Base-by-base conservation (phyloP, 108 stramenopile species). In the Seminavis robusta region DNA sequence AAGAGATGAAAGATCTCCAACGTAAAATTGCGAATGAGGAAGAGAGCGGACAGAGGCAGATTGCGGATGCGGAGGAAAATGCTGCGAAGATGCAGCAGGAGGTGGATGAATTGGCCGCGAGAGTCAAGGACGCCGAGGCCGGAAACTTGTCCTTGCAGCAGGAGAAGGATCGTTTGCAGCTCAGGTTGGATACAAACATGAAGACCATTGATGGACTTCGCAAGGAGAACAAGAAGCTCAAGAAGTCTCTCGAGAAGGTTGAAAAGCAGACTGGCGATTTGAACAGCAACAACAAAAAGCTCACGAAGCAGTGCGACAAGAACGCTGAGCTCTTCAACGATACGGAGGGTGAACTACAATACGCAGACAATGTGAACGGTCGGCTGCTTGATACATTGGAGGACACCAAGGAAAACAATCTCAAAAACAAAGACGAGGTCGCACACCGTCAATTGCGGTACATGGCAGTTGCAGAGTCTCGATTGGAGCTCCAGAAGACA, bases 121-220 rank as follows among this genome's bases (percentile, higher is more conserved):
- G 46, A 24, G 33, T 59, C 2, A 65, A 77, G 42, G 42, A 61
- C 40, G 72, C 69, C 23, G 10, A 39, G 15, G 67, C 67, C 6
- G 32, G 28, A 11, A 24, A 33, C 19, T 20, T 28, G 43, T 47
- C 24, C 17, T 62, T 59, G 37, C 54, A 40, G 38, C 58, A 52
- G 57, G 68, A 59, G 47, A 27, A 36, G 39, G 73, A 46, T 29
- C 78, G 76, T 39, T 80, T 81, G 52, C 75, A 80, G 30, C 56
- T 56, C 0, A 66, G 82, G 1, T 83, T 83, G 76, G 81, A 83
- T 34, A 81, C 83, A 52, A 83, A 80, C 64, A 80, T 74, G 2
- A 77, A 80, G 33, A 88, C 83, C 76, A 51, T 88, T 19, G 81
- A 88, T 28, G 78, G 76, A 45, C 44, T 83, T 8, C 76, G 85